A percentile compares a stretch with the other conserved stretches of the same genome.
Evolutionary conservation across 2,329 filamentous ascomycete species (phyloP).

Genomic region (Exophiala sp.): DNA sequence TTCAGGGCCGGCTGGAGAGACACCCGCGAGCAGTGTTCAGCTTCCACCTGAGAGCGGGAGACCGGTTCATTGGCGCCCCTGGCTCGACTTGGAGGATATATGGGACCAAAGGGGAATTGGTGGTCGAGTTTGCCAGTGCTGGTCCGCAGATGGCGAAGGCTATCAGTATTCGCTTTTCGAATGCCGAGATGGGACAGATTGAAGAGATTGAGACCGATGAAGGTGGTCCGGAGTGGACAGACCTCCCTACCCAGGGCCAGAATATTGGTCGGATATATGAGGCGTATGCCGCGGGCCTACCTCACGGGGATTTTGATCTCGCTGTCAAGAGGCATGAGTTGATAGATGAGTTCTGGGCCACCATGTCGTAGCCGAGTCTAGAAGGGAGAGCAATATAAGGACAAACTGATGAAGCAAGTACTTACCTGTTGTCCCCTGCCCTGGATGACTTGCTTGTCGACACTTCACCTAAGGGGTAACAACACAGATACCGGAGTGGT

Average conservation of each 20-base stretch:
- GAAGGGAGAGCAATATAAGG: background rate
- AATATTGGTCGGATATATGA: slow-evolving; percentile 55
- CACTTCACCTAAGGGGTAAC: too few relatives aligned
- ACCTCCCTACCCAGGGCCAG: slow-evolving; percentile 41
- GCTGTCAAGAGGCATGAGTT: slow-evolving; percentile 47
- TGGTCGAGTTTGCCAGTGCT: slow-evolving; percentile 35
- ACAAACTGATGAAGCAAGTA: background rate
- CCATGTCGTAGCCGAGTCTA: slow-evolving; percentile 1
- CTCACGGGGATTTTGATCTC: slow-evolving; percentile 41
- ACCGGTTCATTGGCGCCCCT: slow-evolving; percentile 26
- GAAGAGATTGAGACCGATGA: slow-evolving; percentile 36
- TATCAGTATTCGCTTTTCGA: slow-evolving; percentile 48
- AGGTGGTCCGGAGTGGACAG: slow-evolving; percentile 46
- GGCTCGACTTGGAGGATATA: slow-evolving; percentile 30
- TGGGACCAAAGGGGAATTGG: slow-evolving; percentile 38
- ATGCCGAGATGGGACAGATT: slow-evolving; percentile 44
- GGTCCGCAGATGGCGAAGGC: slow-evolving; percentile 36
- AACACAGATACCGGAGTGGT: background rate
- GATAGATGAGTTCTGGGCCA: slow-evolving; percentile 36
- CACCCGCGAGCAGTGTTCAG: slow-evolving; percentile 23
- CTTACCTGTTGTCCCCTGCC: too few relatives aligned
- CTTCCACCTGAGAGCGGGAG: slow-evolving; percentile 27
- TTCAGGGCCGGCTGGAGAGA: slow-evolving; percentile 25
- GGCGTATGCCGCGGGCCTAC: slow-evolving; percentile 43
- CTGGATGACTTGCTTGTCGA: too few relatives aligned